Base-by-base conservation (phyloP, 2,329 filamentous ascomycete species). In the Trichoderma sp. region DNA sequence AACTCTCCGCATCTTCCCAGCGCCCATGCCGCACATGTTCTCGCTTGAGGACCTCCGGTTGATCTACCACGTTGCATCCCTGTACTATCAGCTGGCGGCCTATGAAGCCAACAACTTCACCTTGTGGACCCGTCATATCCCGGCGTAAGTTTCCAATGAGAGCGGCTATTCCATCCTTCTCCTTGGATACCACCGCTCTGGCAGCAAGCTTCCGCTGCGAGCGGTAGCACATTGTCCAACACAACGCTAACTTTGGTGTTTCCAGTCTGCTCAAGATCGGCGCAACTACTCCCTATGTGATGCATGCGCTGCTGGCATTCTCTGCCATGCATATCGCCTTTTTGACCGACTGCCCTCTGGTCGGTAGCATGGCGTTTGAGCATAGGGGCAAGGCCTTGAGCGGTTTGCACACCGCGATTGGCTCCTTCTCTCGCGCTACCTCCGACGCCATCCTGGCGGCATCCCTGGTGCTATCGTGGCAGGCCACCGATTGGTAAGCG, bases 241-340 rank as follows among this genome's bases (percentile, higher is more conserved):
- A 28, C 62, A 26, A 65, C 34, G 63, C 72, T 73, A 36, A 73
- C 69, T 32, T 24, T 43, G 28, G 18, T 34, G 60, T 58, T 60
- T 30, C 58, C 61, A 82, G 75, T 71, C 74, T 80, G 43, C 87
- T 99, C 74, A 90, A 91, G 76, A 92, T 97, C 78, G 94, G 93
- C 71, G 88, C 94, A 64, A 91, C 90, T 21, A 91, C 95, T 80
- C 87, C 90, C 69, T 98, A 96, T 83, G 95, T 98, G 76, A 97
- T 98, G 94, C 93, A 97, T 82, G 91, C 95, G 15, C 87, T 98
- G 76, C 87, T 98, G 69, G 94, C 94, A 6, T 93, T 98, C 78
- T 97, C 96, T n/a, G 95, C 96, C 69, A 95, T 93, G 78, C 95
- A 98, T 82, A 89, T 99, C 74, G 93, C 94, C 61, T 97, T 93